phyloP scores from a whole-genome alignment of 139 green algal genomes.

The Ostreobium quekettii region DNA sequence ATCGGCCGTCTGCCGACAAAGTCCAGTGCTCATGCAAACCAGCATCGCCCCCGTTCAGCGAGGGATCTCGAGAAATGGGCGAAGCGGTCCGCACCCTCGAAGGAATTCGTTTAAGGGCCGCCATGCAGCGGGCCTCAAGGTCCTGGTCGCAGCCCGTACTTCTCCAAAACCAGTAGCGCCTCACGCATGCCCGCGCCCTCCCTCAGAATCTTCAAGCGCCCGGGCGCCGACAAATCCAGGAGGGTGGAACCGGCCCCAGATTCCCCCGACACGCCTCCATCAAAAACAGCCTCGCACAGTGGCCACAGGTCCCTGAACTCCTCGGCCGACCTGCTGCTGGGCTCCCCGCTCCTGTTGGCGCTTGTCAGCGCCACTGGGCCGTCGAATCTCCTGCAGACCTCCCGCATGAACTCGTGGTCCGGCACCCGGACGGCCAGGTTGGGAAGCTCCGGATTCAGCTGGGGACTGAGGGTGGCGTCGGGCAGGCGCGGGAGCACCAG shows the following conservation, averaged over 20 bases:
- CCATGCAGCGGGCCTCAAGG: too few species aligned
- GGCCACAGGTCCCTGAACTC: conserved; percentile 61
- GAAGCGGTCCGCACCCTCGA: too few species aligned
- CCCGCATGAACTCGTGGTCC: conserved; percentile 41
- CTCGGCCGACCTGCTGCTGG: conserved; percentile 25
- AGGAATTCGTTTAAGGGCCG: too few species aligned
- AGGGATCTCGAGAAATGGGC: too few species aligned
- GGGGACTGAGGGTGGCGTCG: conserved; percentile 32
- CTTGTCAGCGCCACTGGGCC: conserved; percentile 54
- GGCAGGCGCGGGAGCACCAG: conserved; percentile 41
- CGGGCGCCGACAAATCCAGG: conserved; percentile 43
- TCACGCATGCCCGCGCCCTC: conserved; percentile 25
- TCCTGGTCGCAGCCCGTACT: conserved; percentile 7
- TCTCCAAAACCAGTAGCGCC: conserved; percentile 19
- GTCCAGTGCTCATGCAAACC: not conserved
- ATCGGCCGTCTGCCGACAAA: too few species aligned
- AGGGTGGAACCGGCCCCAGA: conserved; percentile 52
- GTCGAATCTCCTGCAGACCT: conserved; percentile 30
- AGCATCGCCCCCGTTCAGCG: not conserved
- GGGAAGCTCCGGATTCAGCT: conserved; percentile 38
- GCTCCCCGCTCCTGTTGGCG: conserved; percentile 51
- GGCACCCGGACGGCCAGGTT: conserved; percentile 54
- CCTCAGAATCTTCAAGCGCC: conserved; percentile 35
- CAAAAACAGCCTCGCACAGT: conserved; percentile 49
- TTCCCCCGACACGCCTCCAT: conserved; percentile 34